Base-by-base conservation (phyloP, 805 yeast genomes). In the Metschnikowia baotianmanensis region DNA sequence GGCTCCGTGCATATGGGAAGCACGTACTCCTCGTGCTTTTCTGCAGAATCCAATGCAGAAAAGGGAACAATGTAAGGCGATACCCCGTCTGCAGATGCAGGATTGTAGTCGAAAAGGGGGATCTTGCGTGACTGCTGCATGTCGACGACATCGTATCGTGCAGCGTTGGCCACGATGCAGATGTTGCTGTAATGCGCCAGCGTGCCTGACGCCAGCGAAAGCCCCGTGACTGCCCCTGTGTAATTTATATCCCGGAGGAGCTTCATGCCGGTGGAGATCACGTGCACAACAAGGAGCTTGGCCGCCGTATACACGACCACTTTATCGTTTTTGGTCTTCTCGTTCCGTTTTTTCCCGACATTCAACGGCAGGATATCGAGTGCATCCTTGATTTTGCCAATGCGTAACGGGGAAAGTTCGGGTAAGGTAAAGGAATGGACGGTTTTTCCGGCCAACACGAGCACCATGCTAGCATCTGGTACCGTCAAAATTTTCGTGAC, bases 51-150 rank as follows among this genome's bases (percentile, higher is more conserved):
- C n/a, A n/a, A n/a, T n/a, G n/a, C n/a, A n/a, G n/a, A n/a, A n/a
- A n/a, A n/a, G n/a, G n/a, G n/a, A n/a, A n/a, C n/a, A n/a, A n/a
- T n/a, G n/a, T n/a, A n/a, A n/a, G n/a, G n/a, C n/a, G n/a, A n/a
- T n/a, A n/a, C n/a, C n/a, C n/a, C n/a, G n/a, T n/a, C n/a, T n/a
- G n/a, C n/a, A n/a, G n/a, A n/a, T n/a, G n/a, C n/a, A n/a, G n/a
- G n/a, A n/a, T n/a, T n/a, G n/a, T 59, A 64, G 35, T 62, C 68
- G 39, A 66, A 66, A 18, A 69, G 53, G 1, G 71, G 65, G 13
- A 63, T 59, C 34, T 62, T 62, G 8, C 62, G 42, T 3, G 57
- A 55, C 36, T 55, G 60, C 38, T 63, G 60, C 36, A 63, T 45
- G 42, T 69, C 71, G 20, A 69, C 55, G 30, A 69, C 61, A 28